Percentiles rank a stretch among this genome's conserved stretches.
Evolutionary conservation across 2,329 filamentous ascomycete genomes (phyloP).

Genomic region (Metarhizium sp.): DNA sequence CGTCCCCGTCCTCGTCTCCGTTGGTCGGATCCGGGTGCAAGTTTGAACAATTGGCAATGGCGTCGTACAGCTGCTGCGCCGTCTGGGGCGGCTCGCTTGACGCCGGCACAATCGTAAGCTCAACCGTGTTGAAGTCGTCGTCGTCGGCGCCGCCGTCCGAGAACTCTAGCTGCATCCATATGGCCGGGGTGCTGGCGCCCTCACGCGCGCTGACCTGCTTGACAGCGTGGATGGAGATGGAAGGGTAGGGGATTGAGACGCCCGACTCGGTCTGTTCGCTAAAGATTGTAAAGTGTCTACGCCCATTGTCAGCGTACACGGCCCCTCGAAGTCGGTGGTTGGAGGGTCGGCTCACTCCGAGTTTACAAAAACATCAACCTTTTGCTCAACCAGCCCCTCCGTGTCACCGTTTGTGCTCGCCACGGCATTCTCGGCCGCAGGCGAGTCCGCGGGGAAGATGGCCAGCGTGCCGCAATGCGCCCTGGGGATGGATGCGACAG

Average conservation of each 20-base stretch:
- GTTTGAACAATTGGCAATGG: slow-evolving; percentile 66
- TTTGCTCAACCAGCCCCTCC: slow-evolving; percentile 32
- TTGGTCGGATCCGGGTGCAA: slow-evolving; percentile 62
- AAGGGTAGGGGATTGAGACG: slow-evolving; percentile 62
- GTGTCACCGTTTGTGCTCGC: slow-evolving; percentile 20
- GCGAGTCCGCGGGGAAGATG: slow-evolving; percentile 37
- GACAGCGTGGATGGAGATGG: slow-evolving; percentile 66
- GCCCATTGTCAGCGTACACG: neutral
- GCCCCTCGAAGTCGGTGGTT: neutral
- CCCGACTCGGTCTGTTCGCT: slow-evolving; percentile 48
- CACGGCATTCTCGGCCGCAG: slow-evolving; percentile 15
- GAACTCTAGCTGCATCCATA: slow-evolving; percentile 63
- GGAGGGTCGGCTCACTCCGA: slow-evolving; percentile 36
- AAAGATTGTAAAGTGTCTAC: slow-evolving; percentile 49
- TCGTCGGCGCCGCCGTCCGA: slow-evolving; percentile 48
- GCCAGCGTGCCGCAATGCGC: slow-evolving; percentile 45
- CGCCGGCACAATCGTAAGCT: slow-evolving; percentile 56
- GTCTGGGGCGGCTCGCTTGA: slow-evolving; percentile 13
- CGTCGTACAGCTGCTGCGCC: slow-evolving; percentile 47
- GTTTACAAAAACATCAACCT: slow-evolving; percentile 47
- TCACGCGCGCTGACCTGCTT: slow-evolving; percentile 43
- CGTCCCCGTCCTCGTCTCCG: slow-evolving; percentile 49
- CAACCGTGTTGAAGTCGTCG: slow-evolving; percentile 57
- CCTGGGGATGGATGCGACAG: slow-evolving; percentile 48
- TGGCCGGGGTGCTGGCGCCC: slow-evolving; percentile 30